Percentiles rank a stretch among this genome's conserved stretches.
Evolutionary conservation across 257 asterid genomes (phyloP).

Genomic region (Paulownia fortunei): DNA sequence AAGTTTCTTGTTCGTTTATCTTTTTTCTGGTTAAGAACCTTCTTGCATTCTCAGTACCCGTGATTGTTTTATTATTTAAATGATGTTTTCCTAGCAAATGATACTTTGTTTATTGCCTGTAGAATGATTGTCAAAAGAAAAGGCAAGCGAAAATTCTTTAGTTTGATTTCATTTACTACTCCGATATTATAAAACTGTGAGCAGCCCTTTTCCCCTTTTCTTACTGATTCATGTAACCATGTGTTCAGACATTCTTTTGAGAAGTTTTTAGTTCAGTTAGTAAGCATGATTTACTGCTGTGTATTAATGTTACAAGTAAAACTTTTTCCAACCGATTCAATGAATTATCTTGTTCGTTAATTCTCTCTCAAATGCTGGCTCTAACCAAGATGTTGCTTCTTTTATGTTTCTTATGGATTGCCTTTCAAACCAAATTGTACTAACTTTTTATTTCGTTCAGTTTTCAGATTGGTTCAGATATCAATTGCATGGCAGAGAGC

Average conservation of each 20-base stretch:
- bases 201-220: too few species aligned
- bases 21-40: background rate
- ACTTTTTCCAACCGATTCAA: too few species aligned
- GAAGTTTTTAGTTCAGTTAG: too few species aligned
- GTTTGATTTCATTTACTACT: too few species aligned
- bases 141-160: too few species aligned
- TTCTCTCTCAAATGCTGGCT: background rate
- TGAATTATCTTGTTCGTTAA: background rate
- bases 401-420: too few species aligned
- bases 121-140: background rate
- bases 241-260: too few species aligned
- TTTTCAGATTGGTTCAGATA: conserved; percentile 22
- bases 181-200: too few species aligned
- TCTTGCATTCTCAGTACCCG: background rate
- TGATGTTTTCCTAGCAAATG: background rate
- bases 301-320: too few species aligned
- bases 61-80: background rate
- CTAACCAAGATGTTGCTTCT: background rate
- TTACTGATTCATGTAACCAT: too few species aligned
- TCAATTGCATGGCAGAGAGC: background rate
- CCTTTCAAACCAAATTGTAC: too few species aligned
- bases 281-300: too few species aligned
- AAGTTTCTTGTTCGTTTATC: background rate
- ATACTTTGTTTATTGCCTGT: background rate
- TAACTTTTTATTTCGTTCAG: background rate